These are phyloP conservation scores for Micractinium sp. DNA, from an alignment of 139 green algal genomes.

Conservation along the genomic window DNA sequence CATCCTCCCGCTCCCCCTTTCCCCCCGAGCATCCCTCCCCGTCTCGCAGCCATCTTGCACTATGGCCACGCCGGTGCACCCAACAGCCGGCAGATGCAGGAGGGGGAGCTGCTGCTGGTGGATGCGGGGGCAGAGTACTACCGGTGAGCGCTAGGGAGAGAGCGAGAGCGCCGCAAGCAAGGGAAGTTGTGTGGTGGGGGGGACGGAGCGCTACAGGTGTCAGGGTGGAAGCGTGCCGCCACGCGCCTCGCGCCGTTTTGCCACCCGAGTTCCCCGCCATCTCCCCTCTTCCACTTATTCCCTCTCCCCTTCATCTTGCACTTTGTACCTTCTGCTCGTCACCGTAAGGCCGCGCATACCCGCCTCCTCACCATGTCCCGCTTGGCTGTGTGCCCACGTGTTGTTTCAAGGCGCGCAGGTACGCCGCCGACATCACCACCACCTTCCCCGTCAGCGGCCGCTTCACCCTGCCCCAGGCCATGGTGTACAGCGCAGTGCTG, in stretches of 20 bases:
- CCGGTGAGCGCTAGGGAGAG: constrained; percentile 30
- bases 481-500: constrained; percentile 87
- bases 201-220: too few species aligned
- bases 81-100: constrained; percentile 74
- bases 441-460: constrained; percentile 79
- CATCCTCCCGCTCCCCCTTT: neutral
- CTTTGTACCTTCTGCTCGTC: too few species aligned
- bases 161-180: neutral
- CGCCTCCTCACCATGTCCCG: too few species aligned
- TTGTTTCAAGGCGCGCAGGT: too few species aligned
- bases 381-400: too few species aligned
- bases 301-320: too few species aligned
- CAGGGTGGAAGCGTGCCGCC: too few species aligned
- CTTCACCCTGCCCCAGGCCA: constrained; percentile 75
- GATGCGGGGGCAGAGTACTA: constrained; percentile 90
- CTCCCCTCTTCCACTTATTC: too few species aligned
- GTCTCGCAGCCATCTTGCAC: constrained; percentile 75
- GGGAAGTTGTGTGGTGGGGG: too few species aligned
- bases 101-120: constrained; percentile 79
- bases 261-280: too few species aligned
- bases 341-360: too few species aligned
- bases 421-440: constrained; percentile 82
- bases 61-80: constrained; percentile 89
- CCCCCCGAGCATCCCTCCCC: neutral
- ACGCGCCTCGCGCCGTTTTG: too few species aligned